Percentiles rank a stretch among this genome's conserved stretches.
Evolutionary conservation across 1,284 basidiomycete species (phyloP).

Genomic region (Paramarasmius palmivorus): DNA sequence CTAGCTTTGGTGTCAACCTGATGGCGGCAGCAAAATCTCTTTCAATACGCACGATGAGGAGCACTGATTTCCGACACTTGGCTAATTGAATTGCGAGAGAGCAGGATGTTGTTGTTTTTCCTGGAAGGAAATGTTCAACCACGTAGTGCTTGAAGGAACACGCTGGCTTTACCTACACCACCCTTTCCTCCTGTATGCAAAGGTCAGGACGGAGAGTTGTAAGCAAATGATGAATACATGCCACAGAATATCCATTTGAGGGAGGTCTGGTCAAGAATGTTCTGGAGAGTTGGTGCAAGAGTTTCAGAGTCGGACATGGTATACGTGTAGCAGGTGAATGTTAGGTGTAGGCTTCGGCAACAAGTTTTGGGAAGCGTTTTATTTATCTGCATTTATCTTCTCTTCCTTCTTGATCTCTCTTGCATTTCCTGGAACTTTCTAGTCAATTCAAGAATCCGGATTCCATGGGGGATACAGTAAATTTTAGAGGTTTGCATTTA

Average conservation of each 20-base stretch:
- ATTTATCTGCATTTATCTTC: too few relatives aligned
- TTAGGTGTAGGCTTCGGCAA: neutral
- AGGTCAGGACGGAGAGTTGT: conserved; percentile 12
- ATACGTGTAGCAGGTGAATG: neutral
- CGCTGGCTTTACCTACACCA: conserved; percentile 71
- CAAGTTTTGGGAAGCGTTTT: too few relatives aligned
- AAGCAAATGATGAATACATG: conserved; percentile 37
- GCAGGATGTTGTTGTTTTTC: conserved; percentile 95
- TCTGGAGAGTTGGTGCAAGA: conserved; percentile 83
- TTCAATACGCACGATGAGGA: conserved; percentile 85
- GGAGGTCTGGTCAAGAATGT: conserved; percentile 85
- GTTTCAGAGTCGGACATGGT: conserved; percentile 50
- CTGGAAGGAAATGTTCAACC: conserved; percentile 37
- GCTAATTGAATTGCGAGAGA: conserved; percentile 95
- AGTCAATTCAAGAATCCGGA: neutral
- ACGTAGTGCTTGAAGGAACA: neutral
- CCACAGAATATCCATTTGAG: conserved; percentile 97
- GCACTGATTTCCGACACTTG: conserved; percentile 83
- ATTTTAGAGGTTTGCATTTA: conserved; percentile 34
- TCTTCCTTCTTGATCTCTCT: too few relatives aligned
- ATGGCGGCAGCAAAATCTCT: neutral
- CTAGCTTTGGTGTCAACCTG: conserved; percentile 41
- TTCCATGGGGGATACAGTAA: neutral
- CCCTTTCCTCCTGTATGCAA: conserved; percentile 81
- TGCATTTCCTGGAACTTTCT: neutral